phyloP scores from a whole-genome alignment of 306 rosid genomes.

The Gleditsia sinensis region DNA sequence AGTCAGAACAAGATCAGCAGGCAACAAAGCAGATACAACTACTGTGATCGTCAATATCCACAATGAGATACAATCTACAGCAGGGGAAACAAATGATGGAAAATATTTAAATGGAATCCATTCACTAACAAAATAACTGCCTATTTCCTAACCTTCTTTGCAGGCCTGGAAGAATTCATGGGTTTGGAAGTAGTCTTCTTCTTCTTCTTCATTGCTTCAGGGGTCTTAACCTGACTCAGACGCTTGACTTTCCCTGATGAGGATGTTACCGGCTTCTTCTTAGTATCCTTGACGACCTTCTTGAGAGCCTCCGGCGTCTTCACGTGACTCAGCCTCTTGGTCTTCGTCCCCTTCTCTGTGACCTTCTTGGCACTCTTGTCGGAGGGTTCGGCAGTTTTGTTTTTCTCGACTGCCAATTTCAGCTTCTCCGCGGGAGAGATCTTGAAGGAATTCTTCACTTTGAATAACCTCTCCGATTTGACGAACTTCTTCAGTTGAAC shows the following conservation, averaged over 20 bases:
- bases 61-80: background rate
- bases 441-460: constrained; percentile 41
- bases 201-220: constrained; percentile 38
- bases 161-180: constrained; percentile 15
- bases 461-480: constrained; percentile 29
- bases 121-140: background rate
- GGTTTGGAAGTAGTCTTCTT: constrained; percentile 20
- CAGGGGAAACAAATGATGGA: background rate
- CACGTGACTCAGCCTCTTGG: constrained; percentile 37
- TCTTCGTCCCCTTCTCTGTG: background rate
- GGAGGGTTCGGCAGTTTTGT: background rate
- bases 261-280: constrained; percentile 17
- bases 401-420: background rate
- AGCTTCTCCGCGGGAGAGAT: background rate
- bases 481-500: constrained; percentile 33
- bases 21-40: background rate
- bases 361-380: background rate
- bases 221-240: constrained; percentile 38
- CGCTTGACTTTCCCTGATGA: constrained; percentile 25
- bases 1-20: background rate
- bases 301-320: constrained; percentile 39
- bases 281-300: background rate
- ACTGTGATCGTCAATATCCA: background rate
- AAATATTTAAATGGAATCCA: background rate
- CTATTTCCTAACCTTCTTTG: constrained; percentile 31